Base-by-base conservation (phyloP, 2,329 filamentous ascomycete species). In the Cylindrodendrum hubeiense region DNA sequence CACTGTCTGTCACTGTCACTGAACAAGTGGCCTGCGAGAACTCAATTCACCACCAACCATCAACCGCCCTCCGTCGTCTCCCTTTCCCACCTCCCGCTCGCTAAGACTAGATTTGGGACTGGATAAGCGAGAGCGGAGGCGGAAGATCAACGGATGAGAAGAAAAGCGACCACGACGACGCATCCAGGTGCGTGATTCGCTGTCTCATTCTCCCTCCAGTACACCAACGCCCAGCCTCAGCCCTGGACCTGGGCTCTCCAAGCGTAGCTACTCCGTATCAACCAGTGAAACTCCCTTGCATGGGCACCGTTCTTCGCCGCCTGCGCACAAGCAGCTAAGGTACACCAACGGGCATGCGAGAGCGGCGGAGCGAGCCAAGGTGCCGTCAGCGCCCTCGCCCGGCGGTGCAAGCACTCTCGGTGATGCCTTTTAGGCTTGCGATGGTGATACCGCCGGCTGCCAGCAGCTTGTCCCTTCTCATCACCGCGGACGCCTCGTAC, bases 161-260 rank as follows among this genome's bases (percentile, higher is more conserved):
- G 33, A 57, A 26, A 57, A 47, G 22, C 21, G 19, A 17, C 33
- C 17, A 24, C 22, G 50, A 46, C 41, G 28, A 28, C 13, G 7
- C 24, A 8, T 12, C 28, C 24, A 34, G 7, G 4, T 15, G 13
- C 12, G 28, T 60, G 57, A 37, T 37, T 39, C 22, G 41, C 28
- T 60, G 57, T 60, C 57, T 60, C 30, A 41, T 26, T 54, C 41
- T 53, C 57, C 50, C 49, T 60, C 24, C 17, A 43, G 33, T 33
- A 21, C 22, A 22, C 30, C 30, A 26, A 24, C 24, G 33, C 37
- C 22, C 13, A 2, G n/a, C 10, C 19, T 8, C 12, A 8, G 13
- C 34, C 17, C 34, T 17, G 13, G 34, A n/a, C n/a, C n/a, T n/a
- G 37, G 15, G 37, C 37, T n/a, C 15, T 39, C 15, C n/a, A n/a